These are phyloP conservation scores for Gastrolobium villosum DNA, from an alignment of 306 rosid species.

Conservation along the genomic window DNA sequence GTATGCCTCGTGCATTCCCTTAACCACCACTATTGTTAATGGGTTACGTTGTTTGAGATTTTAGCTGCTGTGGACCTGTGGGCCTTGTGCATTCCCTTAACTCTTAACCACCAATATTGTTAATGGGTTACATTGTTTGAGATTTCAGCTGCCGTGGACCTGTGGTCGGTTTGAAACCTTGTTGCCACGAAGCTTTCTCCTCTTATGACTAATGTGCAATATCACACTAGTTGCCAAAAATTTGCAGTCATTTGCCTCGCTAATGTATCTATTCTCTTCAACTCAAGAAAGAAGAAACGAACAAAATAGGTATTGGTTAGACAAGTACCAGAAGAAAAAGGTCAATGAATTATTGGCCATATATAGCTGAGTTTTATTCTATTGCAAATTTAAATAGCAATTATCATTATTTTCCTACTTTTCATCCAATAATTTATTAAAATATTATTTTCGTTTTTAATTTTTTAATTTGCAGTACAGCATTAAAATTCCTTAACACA, in stretches of 20 bases:
- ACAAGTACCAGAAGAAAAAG: background rate
- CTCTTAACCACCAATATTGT: constrained; percentile 3
- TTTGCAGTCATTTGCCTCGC: background rate
- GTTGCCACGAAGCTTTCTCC: constrained; percentile 57
- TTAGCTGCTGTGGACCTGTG: constrained; percentile 14
- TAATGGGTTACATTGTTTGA: background rate
- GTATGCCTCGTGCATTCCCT: constrained; percentile 55
- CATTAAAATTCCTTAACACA: too few relatives aligned
- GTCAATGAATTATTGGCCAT: too few relatives aligned
- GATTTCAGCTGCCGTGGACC: constrained; percentile 7
- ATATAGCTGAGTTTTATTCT: too few relatives aligned
- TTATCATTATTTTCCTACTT: too few relatives aligned
- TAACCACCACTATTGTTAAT: constrained; percentile 35
- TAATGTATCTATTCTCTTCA: background rate
- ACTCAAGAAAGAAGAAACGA: background rate
- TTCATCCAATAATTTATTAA: too few relatives aligned
- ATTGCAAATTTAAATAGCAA: too few relatives aligned
- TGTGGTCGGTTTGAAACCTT: constrained; percentile 56
- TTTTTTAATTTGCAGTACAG: too few relatives aligned
- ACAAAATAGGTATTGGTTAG: background rate
- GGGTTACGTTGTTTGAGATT: background rate
- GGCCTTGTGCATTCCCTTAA: constrained; percentile 54
- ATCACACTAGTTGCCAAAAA: constrained; percentile 32
- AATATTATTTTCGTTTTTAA: too few relatives aligned
- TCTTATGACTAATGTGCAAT: background rate